Evolutionary conservation across 805 yeast species (phyloP).

Genomic region (Barnettozyma wickerhamii): DNA sequence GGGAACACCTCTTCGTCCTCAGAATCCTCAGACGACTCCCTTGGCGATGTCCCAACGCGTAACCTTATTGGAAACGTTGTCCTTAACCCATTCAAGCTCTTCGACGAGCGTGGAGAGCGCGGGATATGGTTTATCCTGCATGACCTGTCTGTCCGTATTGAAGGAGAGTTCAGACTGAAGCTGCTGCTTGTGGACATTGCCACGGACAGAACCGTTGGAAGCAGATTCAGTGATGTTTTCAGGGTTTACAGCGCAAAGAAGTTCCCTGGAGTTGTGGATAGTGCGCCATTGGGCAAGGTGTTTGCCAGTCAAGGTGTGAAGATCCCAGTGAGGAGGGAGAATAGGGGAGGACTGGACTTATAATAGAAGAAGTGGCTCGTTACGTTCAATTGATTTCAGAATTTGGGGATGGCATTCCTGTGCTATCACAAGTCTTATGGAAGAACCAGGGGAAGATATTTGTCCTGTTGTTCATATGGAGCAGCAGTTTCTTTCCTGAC

Average conservation of each 20-base stretch:
- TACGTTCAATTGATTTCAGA: no score
- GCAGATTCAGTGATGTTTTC: conserved; percentile 30
- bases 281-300: conserved; percentile 34
- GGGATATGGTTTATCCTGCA: conserved; percentile 42
- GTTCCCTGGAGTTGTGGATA: conserved; percentile 42
- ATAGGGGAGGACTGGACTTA: conserved; percentile 8
- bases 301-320: conserved; percentile 41
- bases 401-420: no score
- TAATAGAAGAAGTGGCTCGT: no score
- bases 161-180: conserved; percentile 37
- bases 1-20: no score
- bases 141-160: conserved; percentile 38
- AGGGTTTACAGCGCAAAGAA: conserved; percentile 38
- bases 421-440: no score
- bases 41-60: conserved; percentile 28
- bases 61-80: conserved; percentile 38
- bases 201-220: conserved; percentile 10
- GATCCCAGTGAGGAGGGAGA: conserved; percentile 36
- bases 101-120: conserved; percentile 29
- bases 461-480: no score
- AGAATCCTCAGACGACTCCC: not conserved
- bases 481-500: no score
- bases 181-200: conserved; percentile 32
- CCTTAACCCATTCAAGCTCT: conserved; percentile 34
- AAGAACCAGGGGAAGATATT: no score